Conservation (phyloP, 2,329 filamentous ascomycete species). For the Cadophora gregata region DNA sequence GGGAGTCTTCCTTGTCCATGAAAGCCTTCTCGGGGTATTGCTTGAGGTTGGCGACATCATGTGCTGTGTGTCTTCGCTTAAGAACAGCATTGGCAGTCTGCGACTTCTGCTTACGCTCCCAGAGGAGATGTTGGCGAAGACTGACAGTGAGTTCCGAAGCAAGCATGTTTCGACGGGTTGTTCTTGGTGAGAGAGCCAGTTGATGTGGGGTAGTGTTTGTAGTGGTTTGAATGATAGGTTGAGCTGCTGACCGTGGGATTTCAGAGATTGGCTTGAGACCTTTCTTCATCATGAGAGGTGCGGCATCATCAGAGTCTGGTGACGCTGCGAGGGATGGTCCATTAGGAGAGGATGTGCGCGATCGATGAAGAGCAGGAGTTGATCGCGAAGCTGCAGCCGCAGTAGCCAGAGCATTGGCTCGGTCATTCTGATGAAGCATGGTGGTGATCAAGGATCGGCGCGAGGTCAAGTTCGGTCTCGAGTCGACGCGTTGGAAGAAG, state of each 20-base stretch:
- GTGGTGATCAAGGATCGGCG: constrained; percentile 88
- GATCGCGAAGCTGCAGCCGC: constrained; percentile 60
- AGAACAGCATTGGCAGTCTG: constrained; percentile 86
- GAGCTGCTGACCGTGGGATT: constrained; percentile 67
- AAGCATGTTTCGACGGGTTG: constrained; percentile 93
- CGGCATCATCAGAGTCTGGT: constrained; percentile 48
- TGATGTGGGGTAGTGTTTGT: constrained; percentile 65
- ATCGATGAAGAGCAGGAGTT: constrained; percentile 59
- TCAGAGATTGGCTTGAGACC: constrained; percentile 43
- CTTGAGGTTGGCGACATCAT: constrained; percentile 87
- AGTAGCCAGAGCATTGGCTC: constrained; percentile 71
- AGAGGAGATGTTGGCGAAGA: constrained; percentile 86
- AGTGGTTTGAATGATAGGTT: constrained; percentile 79
- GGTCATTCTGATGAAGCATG: constrained; percentile 82
- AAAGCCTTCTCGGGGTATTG: constrained; percentile 74
- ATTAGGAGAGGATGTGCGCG: constrained; percentile 71
- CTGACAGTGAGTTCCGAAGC: constrained; percentile 93
- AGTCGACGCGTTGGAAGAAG: constrained; percentile 91
- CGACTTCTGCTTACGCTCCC: constrained; percentile 95
- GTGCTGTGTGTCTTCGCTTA: constrained; percentile 88
- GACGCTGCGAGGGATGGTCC: constrained; percentile 66
- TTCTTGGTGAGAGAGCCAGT: constrained; percentile 84
- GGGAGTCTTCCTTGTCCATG: constrained; percentile 61
- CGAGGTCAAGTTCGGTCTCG: constrained; percentile 81
- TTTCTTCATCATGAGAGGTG: constrained; percentile 61